Evolutionary conservation across 257 asterid species (phyloP).

Genomic region (Petunia secreta): DNA sequence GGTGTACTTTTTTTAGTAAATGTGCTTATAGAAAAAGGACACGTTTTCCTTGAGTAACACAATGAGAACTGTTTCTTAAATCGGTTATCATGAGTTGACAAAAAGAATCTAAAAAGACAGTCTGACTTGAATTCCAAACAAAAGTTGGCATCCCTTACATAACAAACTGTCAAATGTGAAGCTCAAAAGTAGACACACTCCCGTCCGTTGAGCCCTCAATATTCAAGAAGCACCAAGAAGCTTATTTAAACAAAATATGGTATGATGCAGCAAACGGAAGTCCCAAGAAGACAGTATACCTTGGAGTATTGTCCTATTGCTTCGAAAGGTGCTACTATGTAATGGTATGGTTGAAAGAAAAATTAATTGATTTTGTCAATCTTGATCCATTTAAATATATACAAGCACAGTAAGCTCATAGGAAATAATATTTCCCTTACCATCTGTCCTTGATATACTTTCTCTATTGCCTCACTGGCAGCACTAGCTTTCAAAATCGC

Average conservation of each 20-base stretch:
- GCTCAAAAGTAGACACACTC: neutral
- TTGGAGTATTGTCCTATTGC: neutral
- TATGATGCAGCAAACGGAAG: neutral
- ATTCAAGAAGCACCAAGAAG: slow-evolving; percentile 6
- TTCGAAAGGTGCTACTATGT: neutral
- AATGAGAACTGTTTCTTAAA: neutral
- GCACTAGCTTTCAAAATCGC: slow-evolving; percentile 94
- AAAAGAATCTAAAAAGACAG: neutral
- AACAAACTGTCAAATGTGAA: slow-evolving; percentile 2
- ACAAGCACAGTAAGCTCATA: neutral
- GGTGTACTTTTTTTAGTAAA: neutral
- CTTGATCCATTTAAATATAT: neutral
- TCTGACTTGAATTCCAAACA: slow-evolving; percentile 11
- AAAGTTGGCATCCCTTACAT: slow-evolving; percentile 3
- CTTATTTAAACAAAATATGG: neutral
- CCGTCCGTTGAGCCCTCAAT: neutral
- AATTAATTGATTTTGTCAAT: neutral
- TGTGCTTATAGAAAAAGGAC: neutral
- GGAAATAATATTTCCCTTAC: slow-evolving; percentile 34
- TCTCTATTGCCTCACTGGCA: slow-evolving; percentile 94
- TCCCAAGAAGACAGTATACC: neutral
- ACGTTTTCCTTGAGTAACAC: slow-evolving; percentile 4
- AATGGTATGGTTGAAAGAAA: neutral
- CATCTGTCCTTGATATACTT: slow-evolving; percentile 71
- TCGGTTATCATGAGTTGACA: neutral